Conservation (phyloP, 2,329 filamentous ascomycete genomes). For the Trichoderma brevicompactum region DNA sequence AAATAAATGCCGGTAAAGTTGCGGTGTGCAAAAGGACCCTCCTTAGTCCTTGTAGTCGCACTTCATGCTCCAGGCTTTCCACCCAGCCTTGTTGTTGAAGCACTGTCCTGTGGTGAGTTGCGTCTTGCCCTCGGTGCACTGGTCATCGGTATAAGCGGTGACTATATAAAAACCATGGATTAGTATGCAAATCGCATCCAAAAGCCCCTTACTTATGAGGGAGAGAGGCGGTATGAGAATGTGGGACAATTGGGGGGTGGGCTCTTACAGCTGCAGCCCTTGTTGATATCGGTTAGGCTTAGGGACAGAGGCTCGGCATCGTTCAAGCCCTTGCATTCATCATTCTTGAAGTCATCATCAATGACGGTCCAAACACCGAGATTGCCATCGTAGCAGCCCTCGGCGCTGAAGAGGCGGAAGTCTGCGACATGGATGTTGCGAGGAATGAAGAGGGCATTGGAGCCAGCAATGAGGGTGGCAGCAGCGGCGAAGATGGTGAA, state of each 20-base stretch:
- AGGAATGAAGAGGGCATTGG: slow-evolving; percentile 30
- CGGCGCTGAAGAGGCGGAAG: slow-evolving; percentile 34
- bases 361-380: slow-evolving; percentile 38
- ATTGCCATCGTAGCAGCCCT: slow-evolving; percentile 33
- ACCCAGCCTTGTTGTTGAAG: neutral
- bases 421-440: slow-evolving; percentile 36
- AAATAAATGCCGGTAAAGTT: slow-evolving; percentile 5
- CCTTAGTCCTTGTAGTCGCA: slow-evolving; percentile 29
- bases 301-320: slow-evolving; percentile 31
- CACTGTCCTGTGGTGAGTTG: slow-evolving; percentile 17
- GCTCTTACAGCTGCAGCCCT: slow-evolving; percentile 32
- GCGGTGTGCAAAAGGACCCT: slow-evolving; percentile 5
- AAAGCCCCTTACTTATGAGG: neutral
- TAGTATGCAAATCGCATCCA: neutral
- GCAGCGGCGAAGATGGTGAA: slow-evolving; percentile 28
- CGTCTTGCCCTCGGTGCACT: slow-evolving; percentile 24
- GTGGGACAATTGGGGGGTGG: neutral
- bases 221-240: neutral
- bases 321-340: slow-evolving; percentile 33
- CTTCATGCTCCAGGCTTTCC: slow-evolving; percentile 29
- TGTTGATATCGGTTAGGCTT: slow-evolving; percentile 28
- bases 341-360: slow-evolving; percentile 32
- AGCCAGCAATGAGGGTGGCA: slow-evolving; percentile 28
- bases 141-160: slow-evolving; percentile 27
- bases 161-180: slow-evolving; percentile 26